phyloP scores from a whole-genome alignment of 495 filamentous ascomycete genomes.

The Cercophora newfieldiana region DNA sequence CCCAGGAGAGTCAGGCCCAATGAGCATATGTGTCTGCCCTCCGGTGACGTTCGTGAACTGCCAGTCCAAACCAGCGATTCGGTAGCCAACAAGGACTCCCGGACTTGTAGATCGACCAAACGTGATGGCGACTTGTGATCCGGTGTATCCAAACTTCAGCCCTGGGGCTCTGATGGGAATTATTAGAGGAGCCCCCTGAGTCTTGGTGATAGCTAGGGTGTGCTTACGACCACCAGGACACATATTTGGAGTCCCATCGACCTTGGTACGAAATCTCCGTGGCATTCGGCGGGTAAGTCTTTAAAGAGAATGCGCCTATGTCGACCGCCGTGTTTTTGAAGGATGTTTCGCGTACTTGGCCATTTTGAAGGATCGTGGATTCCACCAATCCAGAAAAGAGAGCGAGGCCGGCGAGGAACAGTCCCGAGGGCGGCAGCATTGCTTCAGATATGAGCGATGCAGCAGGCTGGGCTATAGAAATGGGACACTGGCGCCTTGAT shows the following conservation, averaged over 20 bases:
- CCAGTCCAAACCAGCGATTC: conserved; percentile 65
- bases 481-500: neutral
- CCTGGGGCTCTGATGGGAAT: conserved; percentile 56
- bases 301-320: conserved; percentile 37
- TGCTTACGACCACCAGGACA: conserved; percentile 65
- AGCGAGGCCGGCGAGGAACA: conserved; percentile 32
- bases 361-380: conserved; percentile 62
- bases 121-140: conserved; percentile 61
- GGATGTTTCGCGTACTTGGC: conserved; percentile 51
- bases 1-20: conserved; percentile 45
- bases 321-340: conserved; percentile 52
- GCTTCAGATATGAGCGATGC: neutral
- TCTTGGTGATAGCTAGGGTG: neutral
- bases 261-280: conserved; percentile 68
- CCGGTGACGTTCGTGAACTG: conserved; percentile 66
- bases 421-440: conserved; percentile 24
- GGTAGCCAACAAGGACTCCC: conserved; percentile 61
- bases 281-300: conserved; percentile 55
- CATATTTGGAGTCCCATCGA: conserved; percentile 65
- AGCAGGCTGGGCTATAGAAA: neutral
- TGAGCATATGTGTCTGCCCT: conserved; percentile 60
- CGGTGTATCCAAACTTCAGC: conserved; percentile 64
- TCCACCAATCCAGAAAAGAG: conserved; percentile 27
- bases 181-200: neutral
- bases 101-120: conserved; percentile 60